These are phyloP conservation scores for Picea glauca DNA, from an alignment of 75 land plant genomes.

Conservation along the genomic window DNA sequence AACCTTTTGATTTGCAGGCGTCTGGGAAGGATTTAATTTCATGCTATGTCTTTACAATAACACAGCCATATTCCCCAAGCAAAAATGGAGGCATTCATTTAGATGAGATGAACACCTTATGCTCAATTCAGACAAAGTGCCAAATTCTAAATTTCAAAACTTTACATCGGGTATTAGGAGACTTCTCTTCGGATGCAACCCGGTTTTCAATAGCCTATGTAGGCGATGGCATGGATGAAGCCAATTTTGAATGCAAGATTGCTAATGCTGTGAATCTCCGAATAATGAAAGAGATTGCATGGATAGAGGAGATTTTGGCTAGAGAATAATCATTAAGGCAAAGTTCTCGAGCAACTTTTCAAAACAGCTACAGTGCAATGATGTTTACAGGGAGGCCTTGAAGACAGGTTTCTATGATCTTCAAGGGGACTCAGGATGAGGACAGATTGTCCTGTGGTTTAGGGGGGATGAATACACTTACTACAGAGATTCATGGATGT, in stretches of 20 bases:
- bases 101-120: constrained; percentile 84
- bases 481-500: constrained; percentile 84
- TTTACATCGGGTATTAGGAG: constrained; percentile 58
- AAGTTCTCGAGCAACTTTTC: constrained; percentile 30
- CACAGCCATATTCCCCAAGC: constrained; percentile 65
- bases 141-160: constrained; percentile 93
- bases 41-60: constrained; percentile 83
- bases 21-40: constrained; percentile 83
- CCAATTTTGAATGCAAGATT: constrained; percentile 85
- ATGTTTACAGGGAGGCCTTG: constrained; percentile 82
- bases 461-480: constrained; percentile 76
- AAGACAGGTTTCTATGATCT: constrained; percentile 92
- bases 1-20: constrained; percentile 80
- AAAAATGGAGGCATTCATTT: constrained; percentile 74
- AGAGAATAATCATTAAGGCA: constrained; percentile 49
- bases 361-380: constrained; percentile 50
- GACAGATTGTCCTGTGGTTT: constrained; percentile 75
- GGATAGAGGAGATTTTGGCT: constrained; percentile 80
- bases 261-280: constrained; percentile 88
- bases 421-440: constrained; percentile 81
- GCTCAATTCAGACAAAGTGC: constrained; percentile 92
- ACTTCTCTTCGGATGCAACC: constrained; percentile 89
- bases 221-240: constrained; percentile 91
- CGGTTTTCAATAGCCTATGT: constrained; percentile 89
- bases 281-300: constrained; percentile 79